Conservation (phyloP, 345 rosid species). For the Ceriops decandra region DNA sequence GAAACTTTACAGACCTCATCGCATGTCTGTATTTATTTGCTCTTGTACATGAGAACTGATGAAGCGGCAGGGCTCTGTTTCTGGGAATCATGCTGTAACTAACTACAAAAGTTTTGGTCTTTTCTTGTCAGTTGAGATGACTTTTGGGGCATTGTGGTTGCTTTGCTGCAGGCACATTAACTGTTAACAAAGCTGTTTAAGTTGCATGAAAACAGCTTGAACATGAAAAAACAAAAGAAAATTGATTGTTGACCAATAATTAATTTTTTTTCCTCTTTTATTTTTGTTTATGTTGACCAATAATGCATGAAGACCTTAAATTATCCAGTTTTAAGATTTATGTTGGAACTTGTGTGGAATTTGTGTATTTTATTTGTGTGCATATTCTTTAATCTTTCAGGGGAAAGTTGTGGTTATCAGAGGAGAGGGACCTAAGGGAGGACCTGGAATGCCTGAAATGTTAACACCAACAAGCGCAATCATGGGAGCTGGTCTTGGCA, state of each 20-base stretch:
- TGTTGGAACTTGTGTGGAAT: background rate
- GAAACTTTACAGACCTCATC: too few relatives aligned
- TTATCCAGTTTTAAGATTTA: background rate
- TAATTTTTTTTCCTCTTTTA: too few relatives aligned
- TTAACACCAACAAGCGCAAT: conserved; percentile 98
- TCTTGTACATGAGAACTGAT: background rate
- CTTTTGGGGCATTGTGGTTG: background rate
- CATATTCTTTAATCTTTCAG: conserved; percentile 35
- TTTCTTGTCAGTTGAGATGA: background rate
- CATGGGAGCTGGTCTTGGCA: conserved; percentile 99
- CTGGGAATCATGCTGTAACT: background rate
- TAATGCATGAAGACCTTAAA: too few relatives aligned
- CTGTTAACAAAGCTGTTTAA: background rate
- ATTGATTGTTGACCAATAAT: too few relatives aligned
- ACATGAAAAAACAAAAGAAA: too few relatives aligned
- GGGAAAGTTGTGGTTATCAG: conserved; percentile 90
- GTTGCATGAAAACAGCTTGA: background rate
- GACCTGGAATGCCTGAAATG: conserved; percentile 99
- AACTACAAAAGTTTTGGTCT: background rate
- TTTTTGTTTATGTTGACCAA: too few relatives aligned
- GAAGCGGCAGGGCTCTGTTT: background rate
- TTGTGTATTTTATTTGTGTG: conserved; percentile 5
- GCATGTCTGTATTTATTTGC: background rate
- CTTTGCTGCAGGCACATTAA: background rate
- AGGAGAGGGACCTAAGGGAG: conserved; percentile 99